Evolutionary conservation across 2,329 filamentous ascomycete species (phyloP), one percentile per base, ranked within the genome.

Genomic region (Fusarium temperatum): DNA sequence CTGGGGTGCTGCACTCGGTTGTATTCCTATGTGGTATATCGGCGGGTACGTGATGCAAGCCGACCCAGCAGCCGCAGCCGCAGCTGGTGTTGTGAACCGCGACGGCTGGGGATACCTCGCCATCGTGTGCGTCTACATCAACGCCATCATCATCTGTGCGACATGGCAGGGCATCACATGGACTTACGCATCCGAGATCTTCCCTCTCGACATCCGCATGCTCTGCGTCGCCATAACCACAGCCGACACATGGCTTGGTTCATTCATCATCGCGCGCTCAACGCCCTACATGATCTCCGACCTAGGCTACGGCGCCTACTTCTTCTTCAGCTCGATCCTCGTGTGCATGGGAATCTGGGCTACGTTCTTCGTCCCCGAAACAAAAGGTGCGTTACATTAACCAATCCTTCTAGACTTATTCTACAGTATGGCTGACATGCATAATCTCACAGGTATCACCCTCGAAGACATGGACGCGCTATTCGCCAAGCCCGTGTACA

Each of bases 301-400:
- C 9, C 77, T 85, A 2, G 81, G 82, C 2, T 88, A 86, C 70
- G 87, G 87, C 13, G 86, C 86, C 1, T 89, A 87, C 76, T 86
- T 89, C 64, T 85, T 89, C 79, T 89, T 89, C 70, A 86, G 84
- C 8, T 79, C 82, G 0, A 80, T 87, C 35, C 62, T 87, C 55
- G 80, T 87, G 22, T 70, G 81, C 35, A 84, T 86, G 72, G 82
- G 85, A 15, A 75, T 86, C 48, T 89, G 85, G 78, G 82, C 86
- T 7, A 84, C 83, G 62, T 86, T 87, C 79, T 85, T 86, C 54
- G 81, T 88, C 0, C 87, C 87, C 3, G 87, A 88, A 74, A 88
- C 87, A 6, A 88, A 87, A 77, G 86, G 86, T 76, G 58, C 41
- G 73, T 65, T 30, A 14, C 22, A 30, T 12, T 28, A 8, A 17